Conservation (phyloP, 2,329 filamentous ascomycete genomes). For the Alternaria ethzedia region DNA sequence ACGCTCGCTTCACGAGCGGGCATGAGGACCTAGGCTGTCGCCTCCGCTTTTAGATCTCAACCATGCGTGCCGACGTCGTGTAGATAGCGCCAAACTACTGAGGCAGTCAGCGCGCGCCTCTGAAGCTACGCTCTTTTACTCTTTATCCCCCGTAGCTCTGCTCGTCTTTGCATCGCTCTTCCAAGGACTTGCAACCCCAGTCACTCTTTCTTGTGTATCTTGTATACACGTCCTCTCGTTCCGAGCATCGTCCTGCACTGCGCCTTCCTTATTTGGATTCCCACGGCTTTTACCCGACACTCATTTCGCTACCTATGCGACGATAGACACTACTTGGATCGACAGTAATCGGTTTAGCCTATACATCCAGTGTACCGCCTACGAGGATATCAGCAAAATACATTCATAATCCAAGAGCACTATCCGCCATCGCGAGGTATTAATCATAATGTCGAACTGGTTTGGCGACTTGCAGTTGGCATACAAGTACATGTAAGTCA, state of each 20-base stretch:
- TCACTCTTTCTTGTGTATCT: conserved; percentile 38
- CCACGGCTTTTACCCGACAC: conserved; percentile 24
- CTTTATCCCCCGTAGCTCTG: conserved; percentile 25
- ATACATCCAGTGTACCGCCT: not conserved
- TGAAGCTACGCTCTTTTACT: conserved; percentile 34
- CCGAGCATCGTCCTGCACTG: conserved; percentile 7
- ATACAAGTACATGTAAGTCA: conserved; percentile 47
- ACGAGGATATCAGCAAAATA: not conserved
- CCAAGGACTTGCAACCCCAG: conserved; percentile 25
- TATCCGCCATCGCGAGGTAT: not conserved
- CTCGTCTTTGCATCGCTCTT: conserved; percentile 22
- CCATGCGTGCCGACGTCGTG: conserved; percentile 30
- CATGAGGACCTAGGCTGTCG: conserved; percentile 31
- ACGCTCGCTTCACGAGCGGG: conserved; percentile 25
- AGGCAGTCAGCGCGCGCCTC: conserved; percentile 25
- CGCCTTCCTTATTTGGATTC: conserved; percentile 17
- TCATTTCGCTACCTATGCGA: not conserved
- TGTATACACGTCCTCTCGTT: conserved; percentile 46
- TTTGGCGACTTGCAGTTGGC: conserved; percentile 45
- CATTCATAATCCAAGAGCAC: not conserved
- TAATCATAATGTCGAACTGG: conserved; percentile 30
- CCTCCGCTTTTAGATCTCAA: conserved; percentile 45
- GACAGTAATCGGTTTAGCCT: not conserved
- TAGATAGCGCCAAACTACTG: conserved; percentile 36
- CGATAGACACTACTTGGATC: not conserved